Evolutionary conservation across 202 grass and related monocot genomes (phyloP), one percentile per base, ranked within the genome.

Genomic region (Carex arenaria): DNA sequence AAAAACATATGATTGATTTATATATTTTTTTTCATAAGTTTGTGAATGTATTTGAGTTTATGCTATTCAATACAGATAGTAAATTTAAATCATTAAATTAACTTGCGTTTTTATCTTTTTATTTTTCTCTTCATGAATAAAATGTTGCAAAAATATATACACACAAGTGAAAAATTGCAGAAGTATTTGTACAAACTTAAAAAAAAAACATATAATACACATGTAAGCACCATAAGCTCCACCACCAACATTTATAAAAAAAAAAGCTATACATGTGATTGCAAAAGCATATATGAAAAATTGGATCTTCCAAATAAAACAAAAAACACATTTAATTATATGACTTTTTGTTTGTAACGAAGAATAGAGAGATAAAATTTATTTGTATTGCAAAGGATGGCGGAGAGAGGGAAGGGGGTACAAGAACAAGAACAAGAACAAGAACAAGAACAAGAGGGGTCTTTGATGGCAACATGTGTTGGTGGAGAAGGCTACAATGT

Each of bases 381-480:
- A 69, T 42, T 19, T 3, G 10, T 17, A 56, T 18, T 10, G 72
- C 72, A 75, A 49, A 55, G 22, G 23, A 75, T 30, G 6, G 17
- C 1, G 9, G 7, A 12, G 23, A 34, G 38, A 73, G 10, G 34
- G 34, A 9, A 61, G 1, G 34, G 28, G 65, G 17, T 9, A 63
- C 32, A 23, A 26, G 26, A 26, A 26, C 26, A 26, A 26, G 26
- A 26, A 26, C 26, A 26, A 42, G 34, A 43, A 63, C 32, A 23
- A 26, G 26, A 26, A 26, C 26, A 26, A 26, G 26, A 26, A 26
- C 26, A 26, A 42, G 34, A 43, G 53, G 78, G 59, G 34, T 43
- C 78, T 38, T 64, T 63, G 78, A 64, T 51, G 30, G 79, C 42
- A 66, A 17, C 22, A 66, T 61, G 63, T 82, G 62, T 52, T 82